phyloP scores from a whole-genome alignment of 2,329 filamentous ascomycete genomes.

The Aureobasidium subglaciale region DNA sequence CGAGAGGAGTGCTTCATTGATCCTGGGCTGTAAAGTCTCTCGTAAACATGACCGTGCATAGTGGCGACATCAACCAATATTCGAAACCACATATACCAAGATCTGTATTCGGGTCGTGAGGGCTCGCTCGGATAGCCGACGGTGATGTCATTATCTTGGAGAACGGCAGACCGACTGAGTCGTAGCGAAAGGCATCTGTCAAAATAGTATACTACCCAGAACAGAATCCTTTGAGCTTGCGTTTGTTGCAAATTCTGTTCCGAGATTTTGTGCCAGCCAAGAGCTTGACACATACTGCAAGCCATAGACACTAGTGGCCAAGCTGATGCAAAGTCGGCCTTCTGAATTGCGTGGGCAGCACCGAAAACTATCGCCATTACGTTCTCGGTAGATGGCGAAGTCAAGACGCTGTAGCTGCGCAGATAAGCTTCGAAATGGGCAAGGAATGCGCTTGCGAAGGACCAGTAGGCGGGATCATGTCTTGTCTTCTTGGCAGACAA shows the following conservation, averaged over 20 bases:
- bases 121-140: not conserved
- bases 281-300: not conserved
- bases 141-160: not conserved
- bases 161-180: not conserved
- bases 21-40: not conserved
- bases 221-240: not conserved
- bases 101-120: not conserved
- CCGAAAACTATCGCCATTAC: not conserved
- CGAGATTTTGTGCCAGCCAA: not conserved
- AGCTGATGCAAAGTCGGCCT: not conserved
- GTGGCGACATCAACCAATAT: not conserved
- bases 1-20: not conserved
- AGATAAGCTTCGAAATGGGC: not conserved
- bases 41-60: not conserved
- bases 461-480: not conserved
- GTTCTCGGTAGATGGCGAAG: not conserved
- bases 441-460: not conserved
- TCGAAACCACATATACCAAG: not conserved
- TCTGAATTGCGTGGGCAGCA: not conserved
- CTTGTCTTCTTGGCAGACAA: not conserved
- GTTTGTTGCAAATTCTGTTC: not conserved
- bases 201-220: not conserved
- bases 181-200: not conserved
- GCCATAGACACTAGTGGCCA: not conserved
- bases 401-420: not conserved